Evolutionary conservation across 2,329 filamentous ascomycete species (phyloP), one percentile per base, ranked within the genome.

Genomic region (Nemania sp.): DNA sequence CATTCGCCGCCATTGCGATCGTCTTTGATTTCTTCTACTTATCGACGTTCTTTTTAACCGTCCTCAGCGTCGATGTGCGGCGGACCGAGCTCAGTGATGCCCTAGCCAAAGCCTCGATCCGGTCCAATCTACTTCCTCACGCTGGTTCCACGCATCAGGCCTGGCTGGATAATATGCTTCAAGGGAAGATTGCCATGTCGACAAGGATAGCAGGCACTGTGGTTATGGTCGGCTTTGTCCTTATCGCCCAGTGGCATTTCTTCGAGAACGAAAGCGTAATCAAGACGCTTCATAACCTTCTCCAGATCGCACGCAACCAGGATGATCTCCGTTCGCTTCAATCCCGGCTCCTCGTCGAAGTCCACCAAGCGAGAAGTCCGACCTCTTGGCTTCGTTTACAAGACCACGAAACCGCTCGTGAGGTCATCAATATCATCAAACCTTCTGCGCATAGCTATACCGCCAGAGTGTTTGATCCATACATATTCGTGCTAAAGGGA

Each of bases 241-340:
- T 92, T 15, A 85, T 88, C 45, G 85, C 90, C 0, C 90, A 93
- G 67, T 90, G 87, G 81, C 90, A 93, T 69, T 92, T 92, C 66
- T 89, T 90, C 64, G 87, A 88, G 47, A 82, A 82, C 49, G 81
- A 82, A 54, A 81, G 80, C 49, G 67, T 82, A 18, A 57, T 74
- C 20, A 74, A 73, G 53, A 71, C 74, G 34, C 34, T 78, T 17
- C 67, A 72, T 10, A 74, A 76, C 6, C 64, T 81, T 13, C 63
- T 77, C 21, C 67, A 58, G 40, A 54, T 72, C 5, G 67, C 72
- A 6, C 71, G 69, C 58, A 71, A 69, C 54, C 68, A 70, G 37
- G 68, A 72, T 32, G 61, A 70, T 37, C 64, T 61, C 6, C 65
- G 59, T 29, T 56, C 62, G 2, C 67, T 74, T 29, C 68, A 73